Base-by-base conservation (phyloP, 805 yeast genomes). In the Ogataea haglerorum region DNA sequence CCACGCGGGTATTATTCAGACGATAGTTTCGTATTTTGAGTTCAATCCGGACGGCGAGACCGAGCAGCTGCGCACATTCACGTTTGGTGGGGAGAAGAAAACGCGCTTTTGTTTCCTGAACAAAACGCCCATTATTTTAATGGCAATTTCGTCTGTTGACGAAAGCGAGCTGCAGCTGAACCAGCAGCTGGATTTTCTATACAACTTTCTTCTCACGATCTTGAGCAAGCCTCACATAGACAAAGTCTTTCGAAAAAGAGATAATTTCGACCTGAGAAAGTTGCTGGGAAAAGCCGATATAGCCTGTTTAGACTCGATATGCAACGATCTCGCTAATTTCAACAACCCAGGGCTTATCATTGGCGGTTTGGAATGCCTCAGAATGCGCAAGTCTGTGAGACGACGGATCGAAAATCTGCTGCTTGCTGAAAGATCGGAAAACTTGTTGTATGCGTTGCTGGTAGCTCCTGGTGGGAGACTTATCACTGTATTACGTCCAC, bases 221-320 rank as follows among this genome's bases (percentile, higher is more conserved):
- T 64, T 93, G 28, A 84, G 95, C n/a, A 80, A 83, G 55, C 83
- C 88, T 2, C 85, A 84, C 47, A 78, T 91, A 27, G 68, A 74
- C 8, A 77, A 78, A 47, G 78, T 83, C 25, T 90, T 85, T 57
- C 67, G 71, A 37, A 75, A 77, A 46, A 69, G 95, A 42, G 82
- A 85, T 54, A 87, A 87, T 53, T 87, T 85, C 53, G 98, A 91
- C 54, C 64, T 91, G 27, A 67, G 96, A 16, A 82, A 80, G 43
- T 72, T 84, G 21, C 67, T 90, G 18, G 88, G 88, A 3, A 76
- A 81, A 1, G 73, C 91, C 3, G 96, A 90, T 60, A 70, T 77
- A 42, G 75, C 77, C 3, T 86, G 85, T 43, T 63, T 91, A 33
- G 82, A 84, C 45, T 71, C 80, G 2, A 70, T 91, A 6, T 75